Evolutionary conservation across 805 yeast species (phyloP).

Genomic region (Cyberlindnera saturnus): DNA sequence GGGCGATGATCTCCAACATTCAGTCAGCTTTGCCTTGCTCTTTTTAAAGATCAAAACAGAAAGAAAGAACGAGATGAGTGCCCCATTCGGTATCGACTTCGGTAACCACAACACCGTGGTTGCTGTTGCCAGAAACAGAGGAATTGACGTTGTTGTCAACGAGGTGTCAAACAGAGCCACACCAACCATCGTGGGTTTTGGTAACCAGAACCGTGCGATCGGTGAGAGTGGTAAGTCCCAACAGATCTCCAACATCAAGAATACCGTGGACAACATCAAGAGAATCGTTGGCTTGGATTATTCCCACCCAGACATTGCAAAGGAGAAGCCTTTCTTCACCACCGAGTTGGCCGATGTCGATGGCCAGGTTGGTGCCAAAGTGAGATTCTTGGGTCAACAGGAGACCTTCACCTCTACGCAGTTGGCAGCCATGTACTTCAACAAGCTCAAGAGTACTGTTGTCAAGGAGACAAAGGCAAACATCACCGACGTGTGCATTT

Average conservation of each 20-base stretch:
- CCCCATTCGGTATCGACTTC: constrained; percentile 96
- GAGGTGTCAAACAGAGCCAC: constrained; percentile 98
- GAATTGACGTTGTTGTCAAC: constrained; percentile 95
- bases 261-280: constrained; percentile 92
- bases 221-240: constrained; percentile 97
- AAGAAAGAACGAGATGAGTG: constrained; percentile 53
- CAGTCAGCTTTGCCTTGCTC: not conserved
- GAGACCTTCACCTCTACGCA: constrained; percentile 81
- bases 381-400: constrained; percentile 74
- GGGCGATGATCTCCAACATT: not conserved
- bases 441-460: constrained; percentile 81
- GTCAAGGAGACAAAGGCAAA: constrained; percentile 70
- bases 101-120: constrained; percentile 92
- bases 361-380: constrained; percentile 80
- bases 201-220: constrained; percentile 78
- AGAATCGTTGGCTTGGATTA: constrained; percentile 79
- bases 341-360: constrained; percentile 66
- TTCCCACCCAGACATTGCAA: constrained; percentile 68
- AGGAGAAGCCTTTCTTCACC: constrained; percentile 71
- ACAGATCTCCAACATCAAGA: constrained; percentile 93
- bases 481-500: constrained; percentile 82
- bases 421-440: constrained; percentile 89
- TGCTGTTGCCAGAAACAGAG: constrained; percentile 97
- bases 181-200: constrained; percentile 89
- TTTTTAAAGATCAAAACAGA: not conserved